A percentile compares a stretch with the other conserved stretches of the same genome.
phyloP scores from a whole-genome alignment of 2,329 filamentous ascomycete genomes.

The Apiospora phragmitis region DNA sequence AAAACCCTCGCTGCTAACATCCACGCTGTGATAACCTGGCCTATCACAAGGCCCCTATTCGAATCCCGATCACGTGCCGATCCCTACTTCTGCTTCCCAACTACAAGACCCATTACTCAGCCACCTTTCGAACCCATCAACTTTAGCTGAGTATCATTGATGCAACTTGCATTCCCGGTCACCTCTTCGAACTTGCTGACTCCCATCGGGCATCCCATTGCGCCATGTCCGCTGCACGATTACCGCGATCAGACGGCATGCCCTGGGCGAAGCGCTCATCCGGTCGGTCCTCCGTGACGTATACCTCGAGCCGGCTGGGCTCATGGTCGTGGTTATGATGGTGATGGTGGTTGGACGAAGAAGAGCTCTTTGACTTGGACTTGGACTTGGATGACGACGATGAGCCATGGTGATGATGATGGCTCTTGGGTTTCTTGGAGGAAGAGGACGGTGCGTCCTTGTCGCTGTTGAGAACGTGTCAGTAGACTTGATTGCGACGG shows the following conservation, averaged over 20 bases:
- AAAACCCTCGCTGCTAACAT: not conserved
- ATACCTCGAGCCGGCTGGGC: not conserved
- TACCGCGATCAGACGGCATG: not conserved
- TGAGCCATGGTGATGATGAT: not conserved
- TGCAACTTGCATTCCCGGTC: not conserved
- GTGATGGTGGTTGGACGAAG: not conserved
- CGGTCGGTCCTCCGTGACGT: not conserved
- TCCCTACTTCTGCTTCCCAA: not conserved
- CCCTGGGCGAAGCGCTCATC: not conserved
- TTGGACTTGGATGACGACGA: not conserved
- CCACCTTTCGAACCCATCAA: not conserved
- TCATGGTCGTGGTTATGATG: not conserved
- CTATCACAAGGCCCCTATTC: not conserved
- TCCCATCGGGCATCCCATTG: not conserved
- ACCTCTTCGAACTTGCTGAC: not conserved
- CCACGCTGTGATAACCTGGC: not conserved
- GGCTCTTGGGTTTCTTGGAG: not conserved
- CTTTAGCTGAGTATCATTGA: not conserved
- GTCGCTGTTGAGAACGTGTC: not conserved
- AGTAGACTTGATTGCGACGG: not conserved
- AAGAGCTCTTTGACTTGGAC: not conserved
- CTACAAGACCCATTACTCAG: not conserved
- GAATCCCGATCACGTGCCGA: not conserved
- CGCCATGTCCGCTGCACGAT: not conserved
- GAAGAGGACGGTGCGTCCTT: not conserved